These are phyloP conservation scores for Aspergillus terreus DNA, from an alignment of 2,329 filamentous ascomycete species.

Conservation along the genomic window DNA sequence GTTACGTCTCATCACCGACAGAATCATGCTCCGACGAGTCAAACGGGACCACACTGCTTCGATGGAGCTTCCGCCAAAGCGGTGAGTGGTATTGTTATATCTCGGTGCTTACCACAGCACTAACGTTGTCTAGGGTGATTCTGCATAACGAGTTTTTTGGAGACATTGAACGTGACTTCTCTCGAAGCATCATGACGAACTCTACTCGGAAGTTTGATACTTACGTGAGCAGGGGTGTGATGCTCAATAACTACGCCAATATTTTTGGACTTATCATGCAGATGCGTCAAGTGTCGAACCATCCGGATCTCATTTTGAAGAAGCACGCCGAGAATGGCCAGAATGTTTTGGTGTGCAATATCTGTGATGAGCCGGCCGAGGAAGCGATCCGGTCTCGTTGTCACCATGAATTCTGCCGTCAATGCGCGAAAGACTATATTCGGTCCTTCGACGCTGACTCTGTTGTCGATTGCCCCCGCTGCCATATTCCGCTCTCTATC, in stretches of 20 bases:
- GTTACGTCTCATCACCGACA: constrained; percentile 80
- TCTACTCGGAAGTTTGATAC: constrained; percentile 87
- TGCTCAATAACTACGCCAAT: constrained; percentile 97
- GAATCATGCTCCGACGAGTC: constrained; percentile 91
- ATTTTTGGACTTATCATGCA: constrained; percentile 99
- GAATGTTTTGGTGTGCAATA: constrained; percentile 86
- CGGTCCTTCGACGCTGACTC: constrained; percentile 65
- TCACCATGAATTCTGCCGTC: constrained; percentile 86
- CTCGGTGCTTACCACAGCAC: not conserved
- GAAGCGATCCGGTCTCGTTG: constrained; percentile 90
- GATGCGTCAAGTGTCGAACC: constrained; percentile 96
- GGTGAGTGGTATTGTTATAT: constrained; percentile 38
- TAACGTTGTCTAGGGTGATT: constrained; percentile 54
- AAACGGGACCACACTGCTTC: constrained; percentile 91
- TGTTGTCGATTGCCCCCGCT: constrained; percentile 70
- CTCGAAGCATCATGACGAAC: constrained; percentile 90
- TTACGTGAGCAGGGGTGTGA: constrained; percentile 59
- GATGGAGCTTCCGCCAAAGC: constrained; percentile 95
- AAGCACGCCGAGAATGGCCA: constrained; percentile 82
- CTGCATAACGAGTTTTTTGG: constrained; percentile 96
- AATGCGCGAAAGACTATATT: constrained; percentile 76
- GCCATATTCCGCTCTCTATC: constrained; percentile 84
- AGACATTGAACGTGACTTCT: constrained; percentile 93
- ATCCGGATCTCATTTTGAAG: constrained; percentile 89
- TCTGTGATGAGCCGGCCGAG: constrained; percentile 94